Evolutionary conservation across 257 asterid species (phyloP), one percentile per base, ranked within the genome.

Genomic region (Penstemon newberryi): DNA sequence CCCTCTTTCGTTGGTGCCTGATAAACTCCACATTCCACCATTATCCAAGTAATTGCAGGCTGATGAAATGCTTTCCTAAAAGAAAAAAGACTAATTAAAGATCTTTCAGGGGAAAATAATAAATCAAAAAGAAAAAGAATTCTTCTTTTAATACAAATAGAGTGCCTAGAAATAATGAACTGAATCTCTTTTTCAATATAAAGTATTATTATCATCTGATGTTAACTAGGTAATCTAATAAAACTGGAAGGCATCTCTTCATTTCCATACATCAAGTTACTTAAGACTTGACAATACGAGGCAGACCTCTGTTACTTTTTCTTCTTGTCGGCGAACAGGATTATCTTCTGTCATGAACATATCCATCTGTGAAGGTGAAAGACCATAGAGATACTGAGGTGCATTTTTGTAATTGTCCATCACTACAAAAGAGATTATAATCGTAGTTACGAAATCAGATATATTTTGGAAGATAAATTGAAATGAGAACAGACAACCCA

Each of bases 331-430:
- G 44, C 81, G 77, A 50, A 74, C 87, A 37, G 96, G 95, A 59
- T 76, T 88, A 77, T 93, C 92, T 81, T 87, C 96, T 11, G 88
- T 88, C 96, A 89, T 84, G 90, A 94, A 94, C 96, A 90, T 87
- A 72, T 89, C 89, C 96, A 94, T 82, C 82, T 91, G 96, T 37
- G 95, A 78, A 54, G 99, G 92, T 69, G 86, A 19, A 74, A 93
- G 99, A 60, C 97, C 99, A 49, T 87, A 93, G 33, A 93, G 90
- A 82, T 80, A 77, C 78, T 80, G 90, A 66, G 97, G 99, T 7
- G 83, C 75, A 65, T 79, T 87, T 77, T 87, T 87, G 85, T 76
- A 93, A 76, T 93, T 93, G 37, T 84, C 89, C 91, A 85, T 86
- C 86, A 90, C 97, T 93, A 53, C 78, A 74, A 60, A 65, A 74